Evolutionary conservation across 192 early-diverging fungal species (phyloP).

Genomic region (Podila verticillata): DNA sequence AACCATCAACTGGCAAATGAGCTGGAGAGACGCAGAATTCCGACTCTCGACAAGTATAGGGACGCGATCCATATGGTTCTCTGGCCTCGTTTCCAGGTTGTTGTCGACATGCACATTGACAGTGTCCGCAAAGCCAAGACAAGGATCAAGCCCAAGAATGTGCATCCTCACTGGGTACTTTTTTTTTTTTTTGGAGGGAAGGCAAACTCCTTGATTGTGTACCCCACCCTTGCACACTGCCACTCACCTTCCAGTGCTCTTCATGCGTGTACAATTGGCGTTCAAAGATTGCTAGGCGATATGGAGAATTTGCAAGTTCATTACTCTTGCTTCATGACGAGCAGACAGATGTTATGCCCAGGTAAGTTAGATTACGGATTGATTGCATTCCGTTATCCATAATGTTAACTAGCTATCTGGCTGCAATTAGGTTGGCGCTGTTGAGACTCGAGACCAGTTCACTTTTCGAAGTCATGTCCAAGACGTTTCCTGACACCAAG

Average conservation of each 20-base stretch:
- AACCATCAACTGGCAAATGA: constrained; percentile 84
- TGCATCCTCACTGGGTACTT: constrained; percentile 85
- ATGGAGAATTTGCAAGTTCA: constrained; percentile 93
- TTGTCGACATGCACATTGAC: constrained; percentile 93
- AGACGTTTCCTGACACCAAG: constrained; percentile 74
- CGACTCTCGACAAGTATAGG: constrained; percentile 85
- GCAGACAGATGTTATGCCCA: constrained; percentile 86
- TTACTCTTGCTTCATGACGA: constrained; percentile 90
- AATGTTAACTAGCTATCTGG: background rate
- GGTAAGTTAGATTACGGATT: constrained; percentile 53
- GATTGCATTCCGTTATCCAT: background rate
- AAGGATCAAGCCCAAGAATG: constrained; percentile 75
- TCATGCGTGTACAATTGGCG: background rate
- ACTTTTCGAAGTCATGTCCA: constrained; percentile 79
- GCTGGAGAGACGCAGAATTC: constrained; percentile 77
- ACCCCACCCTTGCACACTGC: too few relatives aligned
- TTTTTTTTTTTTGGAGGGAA: background rate
- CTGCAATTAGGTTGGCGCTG: constrained; percentile 58
- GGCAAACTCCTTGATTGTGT: too few relatives aligned
- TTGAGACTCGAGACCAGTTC: constrained; percentile 78
- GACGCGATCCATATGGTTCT: constrained; percentile 93
- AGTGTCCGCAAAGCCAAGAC: constrained; percentile 81
- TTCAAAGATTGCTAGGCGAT: constrained; percentile 80
- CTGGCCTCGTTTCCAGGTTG: constrained; percentile 86
- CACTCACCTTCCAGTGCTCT: too few relatives aligned